Conservation (phyloP, 495 filamentous ascomycete genomes). For the Peziza echinospora region DNA sequence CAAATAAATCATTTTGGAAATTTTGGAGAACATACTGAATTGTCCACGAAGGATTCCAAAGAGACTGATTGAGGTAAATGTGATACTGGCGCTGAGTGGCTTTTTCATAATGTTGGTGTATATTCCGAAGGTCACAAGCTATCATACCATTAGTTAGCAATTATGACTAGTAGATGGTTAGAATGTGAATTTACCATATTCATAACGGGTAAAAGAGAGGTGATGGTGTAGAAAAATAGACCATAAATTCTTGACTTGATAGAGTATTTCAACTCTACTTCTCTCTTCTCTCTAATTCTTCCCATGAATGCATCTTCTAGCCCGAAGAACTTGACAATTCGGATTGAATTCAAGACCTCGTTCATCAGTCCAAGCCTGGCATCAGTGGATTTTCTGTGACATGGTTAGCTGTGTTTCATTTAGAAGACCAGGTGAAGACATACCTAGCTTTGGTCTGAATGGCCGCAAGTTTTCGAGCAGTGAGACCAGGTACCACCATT, state of each 20-base stretch:
- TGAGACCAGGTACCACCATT: background rate
- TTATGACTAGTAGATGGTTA: background rate
- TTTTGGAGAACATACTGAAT: constrained; percentile 2
- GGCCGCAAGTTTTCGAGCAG: background rate
- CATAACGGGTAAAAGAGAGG: constrained; percentile 10
- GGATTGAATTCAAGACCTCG: constrained; percentile 13
- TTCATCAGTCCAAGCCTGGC: constrained; percentile 12
- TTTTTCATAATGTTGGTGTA: constrained; percentile 15
- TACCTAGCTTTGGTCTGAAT: background rate
- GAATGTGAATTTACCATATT: constrained; percentile 3
- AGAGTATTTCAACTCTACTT: constrained; percentile 10
- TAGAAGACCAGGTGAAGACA: background rate
- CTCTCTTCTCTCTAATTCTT: constrained; percentile 13
- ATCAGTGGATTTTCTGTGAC: constrained; percentile 9
- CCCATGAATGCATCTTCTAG: constrained; percentile 14
- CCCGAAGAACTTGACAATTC: constrained; percentile 19
- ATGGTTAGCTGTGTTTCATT: too few relatives aligned
- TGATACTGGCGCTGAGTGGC: constrained; percentile 16
- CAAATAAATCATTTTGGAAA: too few relatives aligned
- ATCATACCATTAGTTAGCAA: background rate
- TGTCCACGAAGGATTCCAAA: constrained; percentile 16
- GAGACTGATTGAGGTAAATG: constrained; percentile 17
- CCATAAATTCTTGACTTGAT: constrained; percentile 5
- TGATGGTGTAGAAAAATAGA: constrained; percentile 8
- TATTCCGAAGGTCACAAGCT: constrained; percentile 14